phyloP scores from a whole-genome alignment of 2,329 filamentous ascomycete genomes.

The Alternaria sp. region DNA sequence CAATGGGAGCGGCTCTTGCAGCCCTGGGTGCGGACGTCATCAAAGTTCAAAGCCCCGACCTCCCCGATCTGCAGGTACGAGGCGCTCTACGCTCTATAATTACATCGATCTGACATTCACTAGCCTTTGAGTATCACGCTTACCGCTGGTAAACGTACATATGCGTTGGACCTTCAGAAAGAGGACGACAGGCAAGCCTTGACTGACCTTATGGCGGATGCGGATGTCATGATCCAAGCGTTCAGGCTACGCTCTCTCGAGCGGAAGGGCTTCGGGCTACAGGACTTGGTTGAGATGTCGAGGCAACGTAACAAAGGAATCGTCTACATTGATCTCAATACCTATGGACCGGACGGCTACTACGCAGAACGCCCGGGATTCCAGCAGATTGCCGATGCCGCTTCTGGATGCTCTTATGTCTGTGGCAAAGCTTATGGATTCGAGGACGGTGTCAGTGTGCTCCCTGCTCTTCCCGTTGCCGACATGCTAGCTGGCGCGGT shows the following conservation, averaged over 20 bases:
- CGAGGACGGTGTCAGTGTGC: slow-evolving; percentile 25
- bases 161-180: slow-evolving; percentile 50
- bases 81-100: slow-evolving; percentile 33
- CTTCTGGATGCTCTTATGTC: slow-evolving; percentile 21
- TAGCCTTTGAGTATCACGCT: slow-evolving; percentile 42
- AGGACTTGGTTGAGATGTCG: slow-evolving; percentile 52
- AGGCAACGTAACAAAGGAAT: slow-evolving; percentile 52
- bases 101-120: slow-evolving; percentile 42
- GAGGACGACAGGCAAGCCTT: slow-evolving; percentile 38
- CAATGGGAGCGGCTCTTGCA: slow-evolving; percentile 47
- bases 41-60: slow-evolving; percentile 38
- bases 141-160: slow-evolving; percentile 53
- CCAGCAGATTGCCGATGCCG: slow-evolving; percentile 57
- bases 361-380: slow-evolving; percentile 57
- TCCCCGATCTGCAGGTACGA: neutral
- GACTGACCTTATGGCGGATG: slow-evolving; percentile 51
- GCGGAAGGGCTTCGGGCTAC: slow-evolving; percentile 51
- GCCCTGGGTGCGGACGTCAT: slow-evolving; percentile 54
- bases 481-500: slow-evolving; percentile 40
- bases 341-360: slow-evolving; percentile 58
- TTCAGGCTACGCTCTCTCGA: slow-evolving; percentile 57
- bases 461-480: slow-evolving; percentile 36
- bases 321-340: slow-evolving; percentile 59
- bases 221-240: slow-evolving; percentile 61
- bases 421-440: slow-evolving; percentile 43